These are phyloP conservation scores for Mycena leptocephala DNA, from an alignment of 768 basidiomycete genomes.

Conservation along the genomic window DNA sequence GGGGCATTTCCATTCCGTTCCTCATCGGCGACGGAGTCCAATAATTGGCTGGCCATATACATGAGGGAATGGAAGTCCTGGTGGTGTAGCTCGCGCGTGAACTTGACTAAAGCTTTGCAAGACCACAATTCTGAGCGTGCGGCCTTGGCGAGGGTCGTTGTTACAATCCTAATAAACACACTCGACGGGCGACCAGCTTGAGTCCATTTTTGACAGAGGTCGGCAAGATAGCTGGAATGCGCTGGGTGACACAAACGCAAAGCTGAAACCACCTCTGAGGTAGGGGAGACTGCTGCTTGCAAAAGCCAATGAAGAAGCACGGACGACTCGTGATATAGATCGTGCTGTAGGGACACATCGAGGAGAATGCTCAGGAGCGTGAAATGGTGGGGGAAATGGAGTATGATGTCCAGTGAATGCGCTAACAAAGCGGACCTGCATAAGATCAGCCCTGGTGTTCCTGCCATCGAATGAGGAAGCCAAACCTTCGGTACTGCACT, in stretches of 20 bases:
- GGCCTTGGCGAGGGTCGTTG: constrained; percentile 45
- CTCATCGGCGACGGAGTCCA: not conserved
- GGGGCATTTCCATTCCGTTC: not conserved
- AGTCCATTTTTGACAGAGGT: constrained; percentile 61
- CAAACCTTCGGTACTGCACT: constrained; percentile 65
- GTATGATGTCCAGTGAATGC: constrained; percentile 67
- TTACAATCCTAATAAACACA: constrained; percentile 52
- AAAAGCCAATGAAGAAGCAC: constrained; percentile 61
- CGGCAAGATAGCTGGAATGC: constrained; percentile 64
- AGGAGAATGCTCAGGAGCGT: constrained; percentile 67
- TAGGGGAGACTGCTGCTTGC: constrained; percentile 52
- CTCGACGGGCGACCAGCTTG: constrained; percentile 41
- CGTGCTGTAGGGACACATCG: constrained; percentile 64
- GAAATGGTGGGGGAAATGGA: constrained; percentile 64
- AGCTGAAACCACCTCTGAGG: constrained; percentile 33
- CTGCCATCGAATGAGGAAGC: not conserved
- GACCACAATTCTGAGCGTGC: constrained; percentile 24
- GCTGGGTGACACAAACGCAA: constrained; percentile 60
- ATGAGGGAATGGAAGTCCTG: constrained; percentile 19
- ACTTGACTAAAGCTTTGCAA: constrained; percentile 21
- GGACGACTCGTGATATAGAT: constrained; percentile 60
- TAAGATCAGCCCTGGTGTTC: not conserved
- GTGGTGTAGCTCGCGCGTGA: constrained; percentile 11
- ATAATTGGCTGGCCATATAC: constrained; percentile 11
- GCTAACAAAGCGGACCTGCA: constrained; percentile 65